Conservation (phyloP, 1,284 basidiomycete species). For the Rhizopogon hawkerae region DNA sequence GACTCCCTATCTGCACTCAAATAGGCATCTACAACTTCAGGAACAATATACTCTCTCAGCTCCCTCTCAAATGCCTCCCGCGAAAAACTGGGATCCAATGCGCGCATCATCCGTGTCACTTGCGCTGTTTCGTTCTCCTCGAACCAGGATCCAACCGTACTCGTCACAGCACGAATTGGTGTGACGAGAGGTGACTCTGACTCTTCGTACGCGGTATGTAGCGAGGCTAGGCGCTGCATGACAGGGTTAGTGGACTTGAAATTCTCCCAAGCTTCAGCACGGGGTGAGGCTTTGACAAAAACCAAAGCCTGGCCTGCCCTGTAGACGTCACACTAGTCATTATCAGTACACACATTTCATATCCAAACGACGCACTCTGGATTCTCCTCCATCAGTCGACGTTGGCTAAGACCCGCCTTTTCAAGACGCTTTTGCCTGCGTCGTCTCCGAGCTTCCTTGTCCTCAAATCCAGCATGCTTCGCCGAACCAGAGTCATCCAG, state of each 20-base stretch:
- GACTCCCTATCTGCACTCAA: conserved; percentile 81
- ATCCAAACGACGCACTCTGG: conserved; percentile 54
- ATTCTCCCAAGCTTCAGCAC: conserved; percentile 68
- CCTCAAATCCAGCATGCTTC: conserved; percentile 90
- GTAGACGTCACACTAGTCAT: conserved; percentile 1
- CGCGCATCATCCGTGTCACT: conserved; percentile 82
- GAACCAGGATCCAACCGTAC: conserved; percentile 82
- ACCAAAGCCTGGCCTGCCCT: conserved; percentile 83
- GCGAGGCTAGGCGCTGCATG: conserved; percentile 49
- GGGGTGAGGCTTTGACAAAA: conserved; percentile 71
- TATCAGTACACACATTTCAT: background rate
- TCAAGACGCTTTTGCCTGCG: conserved; percentile 67
- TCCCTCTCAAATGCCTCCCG: conserved; percentile 86
- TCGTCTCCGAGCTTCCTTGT: conserved; percentile 77
- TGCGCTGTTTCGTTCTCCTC: conserved; percentile 98
- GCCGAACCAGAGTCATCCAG: conserved; percentile 90
- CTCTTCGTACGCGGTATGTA: conserved; percentile 79
- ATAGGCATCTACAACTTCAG: conserved; percentile 96
- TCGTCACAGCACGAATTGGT: conserved; percentile 75
- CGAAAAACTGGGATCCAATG: conserved; percentile 81
- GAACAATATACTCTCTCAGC: conserved; percentile 93
- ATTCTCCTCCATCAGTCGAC: conserved; percentile 59
- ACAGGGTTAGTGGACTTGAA: conserved; percentile 70
- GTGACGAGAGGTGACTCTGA: conserved; percentile 89
- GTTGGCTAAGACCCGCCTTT: conserved; percentile 70